phyloP scores from a whole-genome alignment of 2,329 filamentous ascomycete genomes.

The Hawksworthiomyces lignivorus region DNA sequence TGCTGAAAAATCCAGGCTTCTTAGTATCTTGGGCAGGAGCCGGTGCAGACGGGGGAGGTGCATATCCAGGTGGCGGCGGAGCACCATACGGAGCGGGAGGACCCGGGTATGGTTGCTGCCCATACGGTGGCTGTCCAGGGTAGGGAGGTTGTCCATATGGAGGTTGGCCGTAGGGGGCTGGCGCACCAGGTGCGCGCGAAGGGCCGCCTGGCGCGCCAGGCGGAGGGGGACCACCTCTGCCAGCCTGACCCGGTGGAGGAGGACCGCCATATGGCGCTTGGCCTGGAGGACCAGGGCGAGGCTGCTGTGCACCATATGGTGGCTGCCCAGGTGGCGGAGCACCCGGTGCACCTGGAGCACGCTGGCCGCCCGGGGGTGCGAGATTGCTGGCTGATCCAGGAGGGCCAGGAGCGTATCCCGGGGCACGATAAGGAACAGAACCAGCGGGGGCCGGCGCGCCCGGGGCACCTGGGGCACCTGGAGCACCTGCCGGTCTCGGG shows the following conservation, averaged over 20 bases:
- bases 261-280: conserved; percentile 2
- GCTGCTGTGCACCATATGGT: conserved; percentile 2
- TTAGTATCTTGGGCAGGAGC: not conserved
- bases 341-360: conserved; percentile 5
- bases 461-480: not conserved
- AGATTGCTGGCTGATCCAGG: not conserved
- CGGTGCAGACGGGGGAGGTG: not conserved
- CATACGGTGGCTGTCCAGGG: not conserved
- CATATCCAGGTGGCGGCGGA: conserved; percentile 3
- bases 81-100: conserved; percentile 2
- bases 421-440: not conserved
- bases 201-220: not conserved
- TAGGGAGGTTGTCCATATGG: not conserved
- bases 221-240: not conserved
- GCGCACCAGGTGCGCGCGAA: conserved; percentile 3
- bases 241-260: conserved; percentile 1
- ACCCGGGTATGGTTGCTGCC: not conserved
- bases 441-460: too few relatives aligned
- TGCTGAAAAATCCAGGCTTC: conserved; percentile 10
- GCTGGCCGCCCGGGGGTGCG: not conserved
- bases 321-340: conserved; percentile 2
- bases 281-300: conserved; percentile 2
- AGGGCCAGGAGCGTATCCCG: not conserved
- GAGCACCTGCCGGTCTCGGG: not conserved
- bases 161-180: conserved; percentile 3